Evolutionary conservation across 2,329 filamentous ascomycete species (phyloP).

Genomic region (Paecilomyces sp.): DNA sequence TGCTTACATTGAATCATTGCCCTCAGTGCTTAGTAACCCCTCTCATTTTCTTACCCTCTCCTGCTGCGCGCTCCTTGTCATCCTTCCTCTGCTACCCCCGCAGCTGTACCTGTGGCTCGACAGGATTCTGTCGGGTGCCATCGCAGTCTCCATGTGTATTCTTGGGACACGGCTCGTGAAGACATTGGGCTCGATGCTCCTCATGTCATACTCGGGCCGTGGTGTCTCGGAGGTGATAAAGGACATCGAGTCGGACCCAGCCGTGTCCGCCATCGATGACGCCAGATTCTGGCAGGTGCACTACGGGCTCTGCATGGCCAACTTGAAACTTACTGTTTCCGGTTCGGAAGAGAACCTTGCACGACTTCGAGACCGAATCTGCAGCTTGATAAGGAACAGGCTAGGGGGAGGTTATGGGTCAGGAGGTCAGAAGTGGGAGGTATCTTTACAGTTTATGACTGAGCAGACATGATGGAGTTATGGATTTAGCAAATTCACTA

Average conservation of each 20-base stretch:
- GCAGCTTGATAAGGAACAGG: constrained; percentile 72
- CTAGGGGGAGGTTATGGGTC: constrained; percentile 82
- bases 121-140: constrained; percentile 68
- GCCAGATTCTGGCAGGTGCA: constrained; percentile 98
- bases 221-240: constrained; percentile 68
- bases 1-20: constrained; percentile 71
- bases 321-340: constrained; percentile 69
- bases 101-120: constrained; percentile 80
- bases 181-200: constrained; percentile 83
- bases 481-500: neutral
- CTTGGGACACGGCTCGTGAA: constrained; percentile 78
- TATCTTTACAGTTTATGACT: constrained; percentile 70
- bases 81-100: constrained; percentile 75
- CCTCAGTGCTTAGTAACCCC: constrained; percentile 84
- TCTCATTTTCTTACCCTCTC: constrained; percentile 90
- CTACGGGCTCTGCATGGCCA: constrained; percentile 94
- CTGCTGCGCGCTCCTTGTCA: constrained; percentile 70
- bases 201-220: constrained; percentile 72
- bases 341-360: constrained; percentile 66
- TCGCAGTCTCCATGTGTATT: constrained; percentile 81
- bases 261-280: constrained; percentile 72
- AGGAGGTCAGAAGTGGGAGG: constrained; percentile 80
- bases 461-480: constrained; percentile 34
- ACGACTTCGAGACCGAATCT: constrained; percentile 68
- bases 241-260: constrained; percentile 75